Evolutionary conservation across 495 filamentous ascomycete genomes (phyloP).

Genomic region (Pseudevernia furfuracea): DNA sequence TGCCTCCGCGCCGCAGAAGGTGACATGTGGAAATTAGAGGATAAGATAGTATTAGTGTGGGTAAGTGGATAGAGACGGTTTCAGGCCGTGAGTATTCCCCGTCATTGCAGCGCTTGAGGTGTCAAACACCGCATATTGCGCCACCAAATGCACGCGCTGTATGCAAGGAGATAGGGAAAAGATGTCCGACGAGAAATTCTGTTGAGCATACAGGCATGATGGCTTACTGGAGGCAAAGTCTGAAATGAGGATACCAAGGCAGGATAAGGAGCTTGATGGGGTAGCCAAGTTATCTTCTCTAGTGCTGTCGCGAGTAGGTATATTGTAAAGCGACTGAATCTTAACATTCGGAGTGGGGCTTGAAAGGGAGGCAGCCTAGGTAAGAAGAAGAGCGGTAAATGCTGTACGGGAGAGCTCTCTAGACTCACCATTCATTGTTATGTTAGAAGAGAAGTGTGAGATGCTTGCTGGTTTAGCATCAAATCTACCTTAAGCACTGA

Average conservation of each 20-base stretch:
- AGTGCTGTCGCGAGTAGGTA: no score
- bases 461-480: no score
- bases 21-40: neutral
- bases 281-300: no score
- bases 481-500: no score
- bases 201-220: no score
- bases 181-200: neutral
- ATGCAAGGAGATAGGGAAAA: neutral
- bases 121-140: neutral
- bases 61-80: neutral
- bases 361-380: no score
- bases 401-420: no score
- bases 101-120: conserved; percentile 9
- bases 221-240: neutral
- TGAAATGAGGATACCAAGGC: neutral
- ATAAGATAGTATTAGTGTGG: neutral
- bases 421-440: no score
- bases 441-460: no score
- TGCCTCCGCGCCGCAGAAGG: neutral
- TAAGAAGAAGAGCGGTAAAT: no score
- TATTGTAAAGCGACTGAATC: no score
- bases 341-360: no score
- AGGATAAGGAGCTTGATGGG: neutral
- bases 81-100: neutral
- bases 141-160: conserved; percentile 1